phyloP scores from a whole-genome alignment of 257 asterid genomes.

The Rubia yunnanensis region DNA sequence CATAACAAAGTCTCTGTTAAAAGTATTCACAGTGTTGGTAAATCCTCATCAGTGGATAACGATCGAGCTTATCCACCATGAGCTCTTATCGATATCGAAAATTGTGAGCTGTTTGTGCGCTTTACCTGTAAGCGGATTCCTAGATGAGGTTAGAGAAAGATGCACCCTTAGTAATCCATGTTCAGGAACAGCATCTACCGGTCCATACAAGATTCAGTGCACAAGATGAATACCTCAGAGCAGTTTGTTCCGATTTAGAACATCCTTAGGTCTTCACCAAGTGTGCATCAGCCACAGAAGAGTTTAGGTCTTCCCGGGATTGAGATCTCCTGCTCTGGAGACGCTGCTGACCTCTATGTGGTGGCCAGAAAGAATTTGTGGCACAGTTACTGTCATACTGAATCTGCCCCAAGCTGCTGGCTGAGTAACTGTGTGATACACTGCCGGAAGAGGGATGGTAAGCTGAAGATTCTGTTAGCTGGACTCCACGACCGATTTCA shows the following conservation, averaged over 20 bases:
- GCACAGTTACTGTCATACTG: constrained; percentile 38
- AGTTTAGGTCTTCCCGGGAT: constrained; percentile 80
- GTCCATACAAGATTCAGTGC: not conserved
- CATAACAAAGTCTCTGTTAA: not conserved
- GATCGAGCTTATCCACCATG: not conserved
- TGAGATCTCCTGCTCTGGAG: constrained; percentile 91
- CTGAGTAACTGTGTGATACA: constrained; percentile 74
- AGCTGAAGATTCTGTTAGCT: constrained; percentile 47
- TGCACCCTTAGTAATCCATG: not conserved
- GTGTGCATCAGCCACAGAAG: constrained; percentile 61
- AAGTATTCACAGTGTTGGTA: constrained; percentile 7
- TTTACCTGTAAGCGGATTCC: constrained; percentile 5
- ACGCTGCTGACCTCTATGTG: constrained; percentile 56
- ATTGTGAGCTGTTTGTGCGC: constrained; percentile 2
- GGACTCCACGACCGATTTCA: constrained; percentile 38
- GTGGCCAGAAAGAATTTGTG: constrained; percentile 53
- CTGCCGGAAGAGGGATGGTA: constrained; percentile 71
- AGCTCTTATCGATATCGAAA: not conserved
- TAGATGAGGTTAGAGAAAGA: not conserved
- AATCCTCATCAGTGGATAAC: not conserved
- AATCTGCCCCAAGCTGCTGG: constrained; percentile 83
- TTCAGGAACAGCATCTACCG: not conserved
- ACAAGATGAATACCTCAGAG: not conserved
- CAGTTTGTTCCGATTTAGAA: not conserved
- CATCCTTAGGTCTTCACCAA: constrained; percentile 37